These are phyloP conservation scores for Chlorella sorokiniana DNA, from an alignment of 139 green algal species.

Conservation along the genomic window DNA sequence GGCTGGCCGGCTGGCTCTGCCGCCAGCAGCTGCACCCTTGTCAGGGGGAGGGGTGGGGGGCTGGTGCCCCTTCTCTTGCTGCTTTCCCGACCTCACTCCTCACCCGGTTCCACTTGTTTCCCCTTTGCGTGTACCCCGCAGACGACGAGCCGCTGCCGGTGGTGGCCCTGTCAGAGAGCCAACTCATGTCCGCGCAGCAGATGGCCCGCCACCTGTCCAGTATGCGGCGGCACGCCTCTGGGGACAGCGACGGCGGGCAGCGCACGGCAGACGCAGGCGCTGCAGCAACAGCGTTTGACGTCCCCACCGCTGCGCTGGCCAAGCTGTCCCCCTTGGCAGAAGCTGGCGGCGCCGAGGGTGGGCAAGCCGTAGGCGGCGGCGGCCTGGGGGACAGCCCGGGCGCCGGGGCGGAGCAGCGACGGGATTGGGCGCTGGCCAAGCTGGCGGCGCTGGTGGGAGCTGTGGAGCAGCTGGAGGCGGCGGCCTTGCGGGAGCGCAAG, in stretches of 20 bases:
- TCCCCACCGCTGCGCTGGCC: too few species aligned
- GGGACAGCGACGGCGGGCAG: not conserved
- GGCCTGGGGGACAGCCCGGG: not conserved
- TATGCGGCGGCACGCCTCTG: not conserved
- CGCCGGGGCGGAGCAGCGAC: not conserved
- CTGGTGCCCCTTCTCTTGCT: not conserved
- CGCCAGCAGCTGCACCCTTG: too few species aligned
- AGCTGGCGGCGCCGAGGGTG: not conserved
- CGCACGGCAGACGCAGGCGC: not conserved
- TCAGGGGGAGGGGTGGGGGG: too few species aligned
- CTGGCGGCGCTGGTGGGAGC: slow-evolving; percentile 11
- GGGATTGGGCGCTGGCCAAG: slow-evolving; percentile 12
- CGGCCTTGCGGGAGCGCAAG: not conserved
- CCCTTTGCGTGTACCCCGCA: not conserved
- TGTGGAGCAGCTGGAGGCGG: not conserved
- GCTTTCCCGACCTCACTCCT: too few species aligned
- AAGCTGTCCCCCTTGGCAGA: too few species aligned
- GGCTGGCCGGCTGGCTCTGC: too few species aligned
- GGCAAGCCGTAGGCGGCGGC: not conserved
- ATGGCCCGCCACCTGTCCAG: slow-evolving; percentile 20
- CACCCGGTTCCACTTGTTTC: too few species aligned
- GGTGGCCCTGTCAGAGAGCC: slow-evolving; percentile 1
- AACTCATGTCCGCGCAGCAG: slow-evolving; percentile 15
- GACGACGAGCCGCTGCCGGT: not conserved
- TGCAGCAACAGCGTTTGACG: not conserved